phyloP scores from a whole-genome alignment of 2,329 filamentous ascomycete species.

The Aureobasidium melanogenum region DNA sequence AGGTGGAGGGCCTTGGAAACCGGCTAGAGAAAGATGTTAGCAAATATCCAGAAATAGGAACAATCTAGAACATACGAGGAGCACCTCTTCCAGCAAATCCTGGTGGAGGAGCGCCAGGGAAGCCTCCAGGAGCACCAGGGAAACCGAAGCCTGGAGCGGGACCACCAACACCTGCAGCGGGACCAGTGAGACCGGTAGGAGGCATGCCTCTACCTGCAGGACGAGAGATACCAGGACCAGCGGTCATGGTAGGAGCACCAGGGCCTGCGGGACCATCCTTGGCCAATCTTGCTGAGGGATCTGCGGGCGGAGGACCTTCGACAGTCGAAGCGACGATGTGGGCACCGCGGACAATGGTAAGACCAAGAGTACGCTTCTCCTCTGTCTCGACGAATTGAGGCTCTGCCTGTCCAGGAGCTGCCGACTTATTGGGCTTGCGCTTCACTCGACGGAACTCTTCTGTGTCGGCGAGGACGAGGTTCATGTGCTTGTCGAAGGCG shows the following conservation, averaged over 20 bases:
- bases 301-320: conserved; percentile 89
- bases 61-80: conserved; percentile 19
- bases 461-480: conserved; percentile 94
- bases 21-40: conserved; percentile 5
- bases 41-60: not conserved
- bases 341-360: conserved; percentile 89
- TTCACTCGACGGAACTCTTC: conserved; percentile 94
- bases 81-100: conserved; percentile 28
- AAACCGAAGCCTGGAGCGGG: conserved; percentile 55
- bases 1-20: conserved; percentile 18
- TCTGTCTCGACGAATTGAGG: conserved; percentile 72
- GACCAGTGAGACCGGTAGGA: conserved; percentile 76
- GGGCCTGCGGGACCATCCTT: conserved; percentile 49
- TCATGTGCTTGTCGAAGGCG: conserved; percentile 99
- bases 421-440: conserved; percentile 68
- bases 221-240: conserved; percentile 82
- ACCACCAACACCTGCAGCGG: conserved; percentile 78
- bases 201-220: conserved; percentile 74
- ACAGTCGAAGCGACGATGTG: conserved; percentile 93
- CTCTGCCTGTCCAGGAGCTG: conserved; percentile 53
- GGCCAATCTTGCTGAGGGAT: conserved; percentile 82
- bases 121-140: conserved; percentile 38
- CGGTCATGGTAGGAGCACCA: conserved; percentile 58
- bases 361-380: conserved; percentile 93
- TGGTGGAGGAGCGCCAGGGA: conserved; percentile 36